Base-by-base conservation (phyloP, 164 flowering plant genomes). In the Akebia trifoliata region DNA sequence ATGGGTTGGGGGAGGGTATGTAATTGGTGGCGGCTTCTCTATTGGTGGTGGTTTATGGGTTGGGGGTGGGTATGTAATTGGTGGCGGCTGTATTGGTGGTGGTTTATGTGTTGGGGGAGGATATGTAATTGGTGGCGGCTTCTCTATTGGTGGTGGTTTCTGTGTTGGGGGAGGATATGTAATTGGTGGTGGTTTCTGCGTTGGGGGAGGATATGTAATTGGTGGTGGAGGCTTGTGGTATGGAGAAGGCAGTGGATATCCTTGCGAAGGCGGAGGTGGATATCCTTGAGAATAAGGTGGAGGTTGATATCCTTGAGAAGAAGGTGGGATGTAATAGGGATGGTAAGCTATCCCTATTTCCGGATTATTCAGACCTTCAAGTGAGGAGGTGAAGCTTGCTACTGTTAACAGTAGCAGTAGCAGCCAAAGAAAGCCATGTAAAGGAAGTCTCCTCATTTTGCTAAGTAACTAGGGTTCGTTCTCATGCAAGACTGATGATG, bases 231-330 rank as follows among this genome's bases (percentile, higher is more conserved):
- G 37, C 36, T 17, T 17, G 36, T 21, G 11, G 7, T 36, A 28
- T 24, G 26, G 37, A 49, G 40, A 39, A 17, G 28, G 44, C 28
- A 60, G 60, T 29, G 54, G 60, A 4, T 49, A 21, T 11, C 44
- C 51, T 0, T 61, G 22, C 8, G 58, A 44, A 21, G 65, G 65
- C 14, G 52, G 58, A 11, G 65, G 58, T 2, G 30, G 31, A n/a
- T n/a, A n/a, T 0, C 57, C 51, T 2, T 54, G 32, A n/a, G 51
- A 10, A 1, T n/a, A n/a, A n/a, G n/a, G n/a, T n/a, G 59, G 60
- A 12, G 66, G 66, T 35, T 54, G 59, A 12, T 62, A 12, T 30
- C 21, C 4, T 0, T 54, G 60, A 0, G 39, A 12, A 17, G 65
- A 20, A n/a, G 50, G 12, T 14, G 61, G 42, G 6, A 15, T 42